These are phyloP conservation scores for Umbelopsis ramanniana DNA, from an alignment of 192 early-diverging fungal species.

Conservation along the genomic window DNA sequence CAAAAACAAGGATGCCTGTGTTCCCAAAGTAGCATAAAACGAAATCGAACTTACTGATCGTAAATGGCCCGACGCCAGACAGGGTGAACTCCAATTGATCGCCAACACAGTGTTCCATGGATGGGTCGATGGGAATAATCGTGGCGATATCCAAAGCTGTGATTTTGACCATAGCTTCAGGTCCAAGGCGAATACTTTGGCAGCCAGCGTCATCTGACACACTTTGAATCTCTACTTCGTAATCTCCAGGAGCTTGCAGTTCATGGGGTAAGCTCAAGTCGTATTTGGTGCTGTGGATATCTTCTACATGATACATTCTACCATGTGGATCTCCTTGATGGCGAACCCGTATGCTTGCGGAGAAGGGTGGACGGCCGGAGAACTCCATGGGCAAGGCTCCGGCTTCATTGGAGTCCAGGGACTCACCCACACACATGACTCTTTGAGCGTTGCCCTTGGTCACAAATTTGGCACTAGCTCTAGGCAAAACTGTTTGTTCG, in stretches of 20 bases:
- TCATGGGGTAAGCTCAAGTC: constrained; percentile 25
- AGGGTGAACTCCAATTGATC: constrained; percentile 39
- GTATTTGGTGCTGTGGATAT: constrained; percentile 35
- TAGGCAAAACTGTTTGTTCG: constrained; percentile 39
- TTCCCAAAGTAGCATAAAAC: neutral
- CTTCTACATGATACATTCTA: constrained; percentile 21
- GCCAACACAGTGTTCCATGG: constrained; percentile 47
- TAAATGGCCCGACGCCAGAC: constrained; percentile 37
- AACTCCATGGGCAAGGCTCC: constrained; percentile 35
- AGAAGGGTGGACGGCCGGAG: constrained; percentile 42
- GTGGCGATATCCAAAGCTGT: constrained; percentile 38
- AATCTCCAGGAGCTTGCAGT: constrained; percentile 36
- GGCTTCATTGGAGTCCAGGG: constrained; percentile 27
- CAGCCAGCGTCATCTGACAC: constrained; percentile 46
- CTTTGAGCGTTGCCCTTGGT: neutral
- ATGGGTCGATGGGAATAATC: constrained; percentile 32
- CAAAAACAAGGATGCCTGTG: too few species aligned
- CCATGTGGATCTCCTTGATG: constrained; percentile 31
- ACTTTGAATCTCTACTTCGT: constrained; percentile 37
- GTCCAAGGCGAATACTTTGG: constrained; percentile 2
- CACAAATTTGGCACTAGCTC: constrained; percentile 38
- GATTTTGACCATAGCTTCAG: constrained; percentile 20
- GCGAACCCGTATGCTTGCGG: constrained; percentile 32
- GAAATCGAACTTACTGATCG: constrained; percentile 32
- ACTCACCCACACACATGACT: constrained; percentile 44